These are phyloP conservation scores for Penicillium sp. DNA, from an alignment of 2,329 filamentous ascomycete species.

Conservation along the genomic window DNA sequence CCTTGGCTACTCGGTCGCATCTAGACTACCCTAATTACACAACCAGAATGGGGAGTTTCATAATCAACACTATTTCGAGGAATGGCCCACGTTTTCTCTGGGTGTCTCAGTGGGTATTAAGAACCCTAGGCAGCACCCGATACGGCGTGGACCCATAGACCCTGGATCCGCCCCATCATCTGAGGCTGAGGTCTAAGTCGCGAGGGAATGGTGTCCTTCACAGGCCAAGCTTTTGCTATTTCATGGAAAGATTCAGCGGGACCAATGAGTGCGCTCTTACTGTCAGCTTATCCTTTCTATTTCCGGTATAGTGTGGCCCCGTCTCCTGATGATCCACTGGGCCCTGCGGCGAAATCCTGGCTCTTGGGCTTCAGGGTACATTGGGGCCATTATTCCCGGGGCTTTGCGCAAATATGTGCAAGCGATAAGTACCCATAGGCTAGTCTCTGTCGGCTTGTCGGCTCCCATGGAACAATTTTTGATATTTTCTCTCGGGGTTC, in stretches of 20 bases:
- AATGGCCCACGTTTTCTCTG: not conserved
- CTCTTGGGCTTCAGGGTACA: not conserved
- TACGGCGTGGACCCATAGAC: not conserved
- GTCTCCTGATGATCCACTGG: slow-evolving; percentile 11
- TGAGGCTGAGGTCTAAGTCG: not conserved
- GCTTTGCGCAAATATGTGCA: not conserved
- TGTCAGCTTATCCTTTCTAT: not conserved
- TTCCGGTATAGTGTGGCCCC: slow-evolving; percentile 5
- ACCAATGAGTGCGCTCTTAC: not conserved
- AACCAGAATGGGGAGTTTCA: not conserved
- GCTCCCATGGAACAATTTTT: not conserved
- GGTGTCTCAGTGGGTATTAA: not conserved
- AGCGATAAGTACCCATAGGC: not conserved
- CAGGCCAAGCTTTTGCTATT: slow-evolving; percentile 17
- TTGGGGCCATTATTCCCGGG: not conserved
- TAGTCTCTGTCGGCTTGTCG: not conserved
- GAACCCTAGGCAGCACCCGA: not conserved
- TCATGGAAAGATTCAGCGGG: not conserved
- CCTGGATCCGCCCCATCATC: not conserved
- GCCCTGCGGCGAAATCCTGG: not conserved
- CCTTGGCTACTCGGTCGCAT: not conserved
- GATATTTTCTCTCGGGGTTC: not conserved
- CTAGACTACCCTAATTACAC: not conserved
- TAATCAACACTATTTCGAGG: not conserved
- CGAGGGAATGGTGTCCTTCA: not conserved